A percentile compares a stretch with the other conserved stretches of the same genome.
These are phyloP conservation scores for Tetrapyrgos nigripes DNA, from an alignment of 1,284 basidiomycete species.

Conservation along the genomic window DNA sequence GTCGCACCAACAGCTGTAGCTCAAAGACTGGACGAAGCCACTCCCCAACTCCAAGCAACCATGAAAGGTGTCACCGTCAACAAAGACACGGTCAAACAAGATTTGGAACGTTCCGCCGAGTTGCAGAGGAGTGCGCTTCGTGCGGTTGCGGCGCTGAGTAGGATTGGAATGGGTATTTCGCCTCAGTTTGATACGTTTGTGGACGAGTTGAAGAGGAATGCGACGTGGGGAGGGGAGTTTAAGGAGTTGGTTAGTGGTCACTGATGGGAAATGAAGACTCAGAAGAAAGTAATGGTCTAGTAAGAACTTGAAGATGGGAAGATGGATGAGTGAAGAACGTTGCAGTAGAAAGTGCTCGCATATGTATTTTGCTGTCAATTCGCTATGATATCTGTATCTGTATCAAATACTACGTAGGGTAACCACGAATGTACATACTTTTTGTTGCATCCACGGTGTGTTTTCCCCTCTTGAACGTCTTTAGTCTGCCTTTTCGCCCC, in stretches of 20 bases:
- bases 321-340: too few relatives aligned
- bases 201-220: slow-evolving; percentile 67
- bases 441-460: too few relatives aligned
- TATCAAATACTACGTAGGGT: too few relatives aligned
- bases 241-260: slow-evolving; percentile 67
- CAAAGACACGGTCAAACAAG: slow-evolving; percentile 97
- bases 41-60: slow-evolving; percentile 82
- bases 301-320: too few relatives aligned
- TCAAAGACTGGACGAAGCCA: slow-evolving; percentile 86
- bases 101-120: slow-evolving; percentile 93
- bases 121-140: slow-evolving; percentile 88
- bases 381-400: too few relatives aligned
- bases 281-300: too few relatives aligned
- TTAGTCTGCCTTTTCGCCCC: too few relatives aligned
- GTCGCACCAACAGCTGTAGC: slow-evolving; percentile 84
- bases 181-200: slow-evolving; percentile 82
- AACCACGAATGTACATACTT: too few relatives aligned
- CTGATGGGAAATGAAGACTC: too few relatives aligned
- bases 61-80: slow-evolving; percentile 92
- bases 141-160: slow-evolving; percentile 86
- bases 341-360: too few relatives aligned
- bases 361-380: too few relatives aligned
- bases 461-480: too few relatives aligned
- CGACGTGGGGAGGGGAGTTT: slow-evolving; percentile 72
- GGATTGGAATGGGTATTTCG: slow-evolving; percentile 67